Evolutionary conservation across 2,329 filamentous ascomycete genomes (phyloP).

Genomic region (Trichoderma sp.): DNA sequence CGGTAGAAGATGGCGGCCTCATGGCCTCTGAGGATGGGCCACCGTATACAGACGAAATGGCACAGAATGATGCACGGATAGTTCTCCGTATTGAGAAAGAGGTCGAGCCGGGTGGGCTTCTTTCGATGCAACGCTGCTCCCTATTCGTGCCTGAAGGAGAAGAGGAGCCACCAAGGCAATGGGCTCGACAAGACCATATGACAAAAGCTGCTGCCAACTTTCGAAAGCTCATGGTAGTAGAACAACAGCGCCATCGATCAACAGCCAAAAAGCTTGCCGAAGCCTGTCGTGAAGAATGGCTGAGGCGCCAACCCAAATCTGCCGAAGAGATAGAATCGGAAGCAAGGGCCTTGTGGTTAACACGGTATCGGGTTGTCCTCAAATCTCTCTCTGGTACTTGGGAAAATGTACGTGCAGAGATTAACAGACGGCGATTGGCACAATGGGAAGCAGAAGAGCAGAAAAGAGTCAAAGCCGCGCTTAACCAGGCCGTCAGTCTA

Average conservation of each 20-base stretch:
- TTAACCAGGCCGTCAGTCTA: conserved; percentile 72
- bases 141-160: conserved; percentile 70
- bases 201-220: conserved; percentile 78
- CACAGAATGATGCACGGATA: conserved; percentile 67
- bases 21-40: conserved; percentile 56
- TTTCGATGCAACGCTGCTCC: conserved; percentile 70
- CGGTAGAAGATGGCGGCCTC: conserved; percentile 61
- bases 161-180: conserved; percentile 76
- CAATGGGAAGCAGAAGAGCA: conserved; percentile 68
- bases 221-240: conserved; percentile 73
- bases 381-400: conserved; percentile 58
- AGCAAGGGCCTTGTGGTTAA: conserved; percentile 65
- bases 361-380: conserved; percentile 71
- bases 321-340: conserved; percentile 82
- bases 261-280: conserved; percentile 78
- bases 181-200: conserved; percentile 85
- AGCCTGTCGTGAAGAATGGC: conserved; percentile 75
- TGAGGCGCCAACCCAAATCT: conserved; percentile 70
- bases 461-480: conserved; percentile 64
- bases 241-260: conserved; percentile 76
- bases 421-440: conserved; percentile 60
- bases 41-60: conserved; percentile 61
- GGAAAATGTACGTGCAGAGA: conserved; percentile 64
- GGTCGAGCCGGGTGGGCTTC: conserved; percentile 70
- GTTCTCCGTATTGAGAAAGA: conserved; percentile 72